Evolutionary conservation across 768 basidiomycete genomes (phyloP).

Genomic region (Asterophora lycoperdoides): DNA sequence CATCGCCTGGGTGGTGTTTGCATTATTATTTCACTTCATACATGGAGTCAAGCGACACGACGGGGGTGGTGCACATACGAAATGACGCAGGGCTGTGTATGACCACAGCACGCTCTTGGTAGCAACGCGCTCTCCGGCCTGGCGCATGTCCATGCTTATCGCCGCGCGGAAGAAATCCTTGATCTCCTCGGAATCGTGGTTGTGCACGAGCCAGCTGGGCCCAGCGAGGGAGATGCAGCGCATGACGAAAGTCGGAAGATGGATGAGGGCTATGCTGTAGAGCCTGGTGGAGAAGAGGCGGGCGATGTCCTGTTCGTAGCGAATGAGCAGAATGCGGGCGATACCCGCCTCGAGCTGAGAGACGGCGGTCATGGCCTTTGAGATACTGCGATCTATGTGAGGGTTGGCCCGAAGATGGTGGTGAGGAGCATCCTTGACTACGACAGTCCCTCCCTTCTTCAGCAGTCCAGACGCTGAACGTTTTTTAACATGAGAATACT

Average conservation of each 20-base stretch:
- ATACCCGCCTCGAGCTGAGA: slow-evolving; percentile 67
- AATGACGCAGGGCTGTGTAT: slow-evolving; percentile 72
- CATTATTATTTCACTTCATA: not conserved
- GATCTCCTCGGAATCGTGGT: slow-evolving; percentile 63
- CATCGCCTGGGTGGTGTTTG: slow-evolving; percentile 44
- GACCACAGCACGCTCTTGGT: slow-evolving; percentile 80
- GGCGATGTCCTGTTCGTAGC: slow-evolving; percentile 72
- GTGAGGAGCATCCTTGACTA: slow-evolving; percentile 28
- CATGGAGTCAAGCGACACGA: slow-evolving; percentile 7
- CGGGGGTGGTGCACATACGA: slow-evolving; percentile 43
- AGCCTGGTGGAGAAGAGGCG: slow-evolving; percentile 70
- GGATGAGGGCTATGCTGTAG: slow-evolving; percentile 57
- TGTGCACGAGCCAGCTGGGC: slow-evolving; percentile 65
- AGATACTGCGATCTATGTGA: slow-evolving; percentile 51
- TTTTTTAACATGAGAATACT: slow-evolving; percentile 76
- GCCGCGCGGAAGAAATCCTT: slow-evolving; percentile 70
- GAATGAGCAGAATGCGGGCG: slow-evolving; percentile 59
- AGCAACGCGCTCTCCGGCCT: slow-evolving; percentile 73
- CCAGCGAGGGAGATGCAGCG: slow-evolving; percentile 58
- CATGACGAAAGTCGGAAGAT: slow-evolving; percentile 66
- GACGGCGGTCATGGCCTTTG: slow-evolving; percentile 56
- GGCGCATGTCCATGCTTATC: slow-evolving; percentile 73
- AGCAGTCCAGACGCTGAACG: slow-evolving; percentile 44
- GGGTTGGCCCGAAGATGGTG: slow-evolving; percentile 35
- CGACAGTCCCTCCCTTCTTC: slow-evolving; percentile 37